Evolutionary conservation across 352 stramenopile species (phyloP).

Genomic region (Globisporangium nodosum): DNA sequence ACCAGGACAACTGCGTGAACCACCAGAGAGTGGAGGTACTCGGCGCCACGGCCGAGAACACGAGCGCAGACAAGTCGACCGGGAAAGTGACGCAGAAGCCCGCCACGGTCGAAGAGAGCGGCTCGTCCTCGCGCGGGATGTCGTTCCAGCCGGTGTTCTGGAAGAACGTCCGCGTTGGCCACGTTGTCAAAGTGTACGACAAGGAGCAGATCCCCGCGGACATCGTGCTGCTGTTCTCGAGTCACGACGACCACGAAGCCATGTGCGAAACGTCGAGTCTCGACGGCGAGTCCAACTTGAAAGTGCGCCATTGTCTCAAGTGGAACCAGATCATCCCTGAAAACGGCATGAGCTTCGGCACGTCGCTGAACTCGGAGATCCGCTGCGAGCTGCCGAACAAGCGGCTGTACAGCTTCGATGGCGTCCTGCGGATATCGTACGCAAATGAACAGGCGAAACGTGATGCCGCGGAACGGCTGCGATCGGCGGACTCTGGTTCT

Average conservation of each 20-base stretch:
- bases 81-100: slow-evolving; percentile 10
- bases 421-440: slow-evolving; percentile 40
- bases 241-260: slow-evolving; percentile 54
- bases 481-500: not conserved
- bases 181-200: slow-evolving; percentile 86
- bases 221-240: slow-evolving; percentile 86
- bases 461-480: slow-evolving; percentile 6
- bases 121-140: slow-evolving; percentile 2
- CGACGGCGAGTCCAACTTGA: slow-evolving; percentile 81
- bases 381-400: slow-evolving; percentile 78
- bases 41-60: slow-evolving; percentile 18
- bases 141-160: slow-evolving; percentile 73
- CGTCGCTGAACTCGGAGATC: slow-evolving; percentile 49
- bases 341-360: slow-evolving; percentile 40
- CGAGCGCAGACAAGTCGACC: slow-evolving; percentile 9
- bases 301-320: slow-evolving; percentile 61
- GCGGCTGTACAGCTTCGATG: slow-evolving; percentile 77
- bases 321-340: slow-evolving; percentile 43
- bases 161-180: slow-evolving; percentile 83
- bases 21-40: slow-evolving; percentile 50
- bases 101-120: not conserved
- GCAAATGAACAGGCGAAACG: slow-evolving; percentile 22
- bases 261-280: slow-evolving; percentile 84
- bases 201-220: slow-evolving; percentile 90
- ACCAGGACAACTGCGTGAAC: slow-evolving; percentile 72